A percentile compares a stretch with the other conserved stretches of the same genome.
Conservation (phyloP, 1,284 basidiomycete genomes). For the Pterula multifida region DNA sequence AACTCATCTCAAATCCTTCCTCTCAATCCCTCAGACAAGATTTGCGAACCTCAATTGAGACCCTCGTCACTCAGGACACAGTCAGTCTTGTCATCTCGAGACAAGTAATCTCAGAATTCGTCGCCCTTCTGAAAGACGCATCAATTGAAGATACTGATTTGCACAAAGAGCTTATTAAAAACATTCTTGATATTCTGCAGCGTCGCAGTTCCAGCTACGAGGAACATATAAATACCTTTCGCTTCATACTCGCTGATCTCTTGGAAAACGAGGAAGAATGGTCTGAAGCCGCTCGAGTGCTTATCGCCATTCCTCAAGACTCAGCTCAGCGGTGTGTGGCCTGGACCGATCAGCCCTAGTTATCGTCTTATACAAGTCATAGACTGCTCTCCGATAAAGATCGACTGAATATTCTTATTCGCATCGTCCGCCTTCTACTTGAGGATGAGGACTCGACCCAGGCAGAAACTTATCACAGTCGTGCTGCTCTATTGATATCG, state of each 20-base stretch:
- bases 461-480: slow-evolving; percentile 93
- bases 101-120: slow-evolving; percentile 75
- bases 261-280: slow-evolving; percentile 90
- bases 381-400: slow-evolving; percentile 73
- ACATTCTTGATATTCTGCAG: slow-evolving; percentile 61
- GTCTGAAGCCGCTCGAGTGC: slow-evolving; percentile 80
- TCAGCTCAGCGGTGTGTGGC: slow-evolving; percentile 71
- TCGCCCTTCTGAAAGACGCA: slow-evolving; percentile 47
- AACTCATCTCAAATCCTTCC: slow-evolving; percentile 41
- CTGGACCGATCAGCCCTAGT: not conserved
- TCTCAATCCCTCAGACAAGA: slow-evolving; percentile 33
- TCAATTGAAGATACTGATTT: slow-evolving; percentile 41
- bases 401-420: slow-evolving; percentile 84
- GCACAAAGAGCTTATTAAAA: slow-evolving; percentile 60
- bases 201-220: slow-evolving; percentile 81
- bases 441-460: slow-evolving; percentile 92
- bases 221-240: slow-evolving; percentile 82
- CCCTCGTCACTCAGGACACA: slow-evolving; percentile 67
- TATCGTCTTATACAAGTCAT: slow-evolving; percentile 1
- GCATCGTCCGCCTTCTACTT: slow-evolving; percentile 88
- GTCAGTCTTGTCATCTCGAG: slow-evolving; percentile 72
- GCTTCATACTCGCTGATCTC: slow-evolving; percentile 80
- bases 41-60: slow-evolving; percentile 58
- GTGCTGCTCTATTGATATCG: slow-evolving; percentile 85
- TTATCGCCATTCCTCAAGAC: slow-evolving; percentile 87